phyloP scores from a whole-genome alignment of 345 rosid species.

The Litchi chinensis region DNA sequence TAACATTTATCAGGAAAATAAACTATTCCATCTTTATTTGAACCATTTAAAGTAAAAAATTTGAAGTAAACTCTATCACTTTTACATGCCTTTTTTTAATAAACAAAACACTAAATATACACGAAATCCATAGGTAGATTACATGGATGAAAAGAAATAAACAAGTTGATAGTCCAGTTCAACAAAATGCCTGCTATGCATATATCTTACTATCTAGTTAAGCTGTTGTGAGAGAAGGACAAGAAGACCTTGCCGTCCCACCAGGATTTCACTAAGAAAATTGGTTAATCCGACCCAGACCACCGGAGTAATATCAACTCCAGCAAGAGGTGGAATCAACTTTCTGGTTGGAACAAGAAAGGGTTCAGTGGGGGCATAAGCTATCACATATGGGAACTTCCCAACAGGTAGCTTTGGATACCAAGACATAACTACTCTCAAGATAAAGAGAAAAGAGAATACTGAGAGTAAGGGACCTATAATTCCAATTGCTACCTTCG shows the following conservation, averaged over 20 bases:
- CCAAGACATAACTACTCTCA: slow-evolving; percentile 94
- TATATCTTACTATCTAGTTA: neutral
- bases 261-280: slow-evolving; percentile 83
- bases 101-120: neutral
- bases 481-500: slow-evolving; percentile 65
- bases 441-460: slow-evolving; percentile 67
- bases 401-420: slow-evolving; percentile 87
- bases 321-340: slow-evolving; percentile 86
- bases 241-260: slow-evolving; percentile 92
- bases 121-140: neutral
- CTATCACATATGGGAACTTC: slow-evolving; percentile 81
- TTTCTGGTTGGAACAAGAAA: slow-evolving; percentile 68
- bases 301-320: slow-evolving; percentile 90
- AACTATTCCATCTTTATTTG: too few relatives aligned
- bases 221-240: slow-evolving; percentile 83
- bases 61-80: too few relatives aligned
- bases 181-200: neutral
- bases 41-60: too few relatives aligned
- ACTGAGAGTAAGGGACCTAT: slow-evolving; percentile 76
- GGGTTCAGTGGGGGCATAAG: slow-evolving; percentile 93
- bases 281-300: slow-evolving; percentile 86
- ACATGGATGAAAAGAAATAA: too few relatives aligned
- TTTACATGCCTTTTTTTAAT: too few relatives aligned
- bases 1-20: too few relatives aligned
- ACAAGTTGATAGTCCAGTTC: neutral